These are phyloP conservation scores for Biscogniauxia marginata DNA, from an alignment of 2,329 filamentous ascomycete species.

Conservation along the genomic window DNA sequence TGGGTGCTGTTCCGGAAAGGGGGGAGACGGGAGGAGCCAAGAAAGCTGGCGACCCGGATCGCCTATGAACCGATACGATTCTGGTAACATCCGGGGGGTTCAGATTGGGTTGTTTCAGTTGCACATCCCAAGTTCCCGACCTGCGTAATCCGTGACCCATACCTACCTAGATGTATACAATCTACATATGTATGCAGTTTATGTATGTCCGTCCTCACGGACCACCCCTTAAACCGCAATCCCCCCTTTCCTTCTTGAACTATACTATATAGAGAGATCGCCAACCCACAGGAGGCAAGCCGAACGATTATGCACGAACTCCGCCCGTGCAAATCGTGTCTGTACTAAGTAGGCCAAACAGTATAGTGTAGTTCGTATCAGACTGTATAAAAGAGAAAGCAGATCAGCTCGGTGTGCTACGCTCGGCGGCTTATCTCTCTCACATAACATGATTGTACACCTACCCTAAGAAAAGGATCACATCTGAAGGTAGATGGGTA, in stretches of 20 bases:
- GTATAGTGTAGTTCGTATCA: too few relatives aligned
- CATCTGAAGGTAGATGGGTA: too few relatives aligned
- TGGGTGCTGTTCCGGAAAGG: not conserved
- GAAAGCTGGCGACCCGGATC: not conserved
- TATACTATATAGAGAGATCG: too few relatives aligned
- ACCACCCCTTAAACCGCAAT: not conserved
- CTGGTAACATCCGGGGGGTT: slow-evolving; percentile 1
- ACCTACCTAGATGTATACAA: not conserved
- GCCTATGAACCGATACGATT: not conserved
- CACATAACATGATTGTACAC: not conserved
- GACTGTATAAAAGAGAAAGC: not conserved
- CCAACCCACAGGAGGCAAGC: not conserved
- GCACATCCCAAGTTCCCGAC: not conserved
- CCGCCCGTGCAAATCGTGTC: not conserved
- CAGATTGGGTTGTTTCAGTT: slow-evolving; percentile 10
- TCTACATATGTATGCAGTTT: not conserved
- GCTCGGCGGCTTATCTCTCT: not conserved
- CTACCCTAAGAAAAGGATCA: too few relatives aligned
- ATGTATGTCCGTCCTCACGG: not conserved
- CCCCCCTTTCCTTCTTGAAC: not conserved
- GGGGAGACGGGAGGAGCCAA: not conserved
- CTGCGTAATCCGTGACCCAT: not conserved
- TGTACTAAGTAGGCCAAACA: not conserved
- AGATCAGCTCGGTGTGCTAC: not conserved
- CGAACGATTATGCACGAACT: not conserved